Base-by-base conservation (phyloP, 2,329 filamentous ascomycete genomes). In the Periglandula ipomoeae region DNA sequence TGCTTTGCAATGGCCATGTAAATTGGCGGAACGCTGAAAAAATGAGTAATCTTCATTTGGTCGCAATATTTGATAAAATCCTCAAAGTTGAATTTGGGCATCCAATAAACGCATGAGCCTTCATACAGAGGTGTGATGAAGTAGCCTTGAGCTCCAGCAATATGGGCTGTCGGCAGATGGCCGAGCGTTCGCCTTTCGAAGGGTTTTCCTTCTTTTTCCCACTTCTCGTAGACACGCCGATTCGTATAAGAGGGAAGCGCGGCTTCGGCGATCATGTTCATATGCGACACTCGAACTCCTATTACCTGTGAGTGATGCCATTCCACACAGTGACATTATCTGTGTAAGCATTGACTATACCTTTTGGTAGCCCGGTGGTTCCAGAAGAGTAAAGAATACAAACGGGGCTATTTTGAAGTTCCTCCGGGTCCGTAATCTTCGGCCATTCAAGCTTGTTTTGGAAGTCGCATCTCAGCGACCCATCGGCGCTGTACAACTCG, bases 1-100 rank as follows among this genome's bases (percentile, higher is more conserved):
- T 67, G 69, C 60, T 82, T 82, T 6, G 77, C 74, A 50, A 85
- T 77, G 15, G 73, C 68, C 13, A 82, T 69, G 55, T 70, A 81
- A 48, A 84, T 78, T 1, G 79, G 78, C 8, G 81, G 81, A 1
- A 83, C 79, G 5, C 72, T 77, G 59, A 79, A 78, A 58, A 82
- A 74, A 45, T 61, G 65, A 0, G 76, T 81, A 52, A 81, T 70
- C 10, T 62, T 61, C 56, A 76, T 73, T 44, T 68, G 66, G 38
- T 69, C 68, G 55, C 68, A 70, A 60, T 80, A 73, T 35, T 66
- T 62, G 46, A 82, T 68, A 58, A 84, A 82, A 34, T 72, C 65
- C 2, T 61, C 58, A 50, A 80, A 78, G 51, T 79, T 71, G 59
- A 84, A 84, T 37, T 67, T 70, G 4, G 71, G 66, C 80, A 84